A percentile compares a stretch with the other conserved stretches of the same genome.
Evolutionary conservation across 108 stramenopile species (phyloP).

Genomic region (Poteriospumella lacustris): DNA sequence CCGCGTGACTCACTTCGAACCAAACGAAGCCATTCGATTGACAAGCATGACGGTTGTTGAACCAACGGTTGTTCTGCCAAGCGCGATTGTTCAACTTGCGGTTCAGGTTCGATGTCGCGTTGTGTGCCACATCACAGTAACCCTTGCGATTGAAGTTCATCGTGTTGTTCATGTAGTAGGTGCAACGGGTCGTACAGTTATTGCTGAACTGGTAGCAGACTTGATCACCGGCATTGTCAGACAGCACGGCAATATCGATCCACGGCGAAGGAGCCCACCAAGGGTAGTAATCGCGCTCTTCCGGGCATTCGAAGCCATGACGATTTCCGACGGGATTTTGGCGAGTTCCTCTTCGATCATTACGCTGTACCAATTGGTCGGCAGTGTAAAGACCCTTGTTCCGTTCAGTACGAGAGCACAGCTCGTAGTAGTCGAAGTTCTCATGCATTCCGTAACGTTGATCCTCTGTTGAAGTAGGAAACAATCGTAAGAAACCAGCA

Average conservation of each 20-base stretch:
- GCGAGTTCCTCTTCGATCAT: constrained; percentile 40
- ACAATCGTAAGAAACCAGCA: background rate
- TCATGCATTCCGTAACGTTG: constrained; percentile 51
- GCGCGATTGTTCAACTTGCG: constrained; percentile 23
- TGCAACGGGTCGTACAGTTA: constrained; percentile 28
- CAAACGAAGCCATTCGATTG: constrained; percentile 33
- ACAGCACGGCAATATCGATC: constrained; percentile 51
- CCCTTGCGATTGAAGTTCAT: constrained; percentile 27
- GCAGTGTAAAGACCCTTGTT: constrained; percentile 51
- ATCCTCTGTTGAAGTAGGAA: background rate
- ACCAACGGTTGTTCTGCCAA: constrained; percentile 37
- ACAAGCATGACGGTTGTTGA: constrained; percentile 42
- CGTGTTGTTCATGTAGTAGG: constrained; percentile 36
- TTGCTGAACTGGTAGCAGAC: background rate
- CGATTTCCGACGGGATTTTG: constrained; percentile 52
- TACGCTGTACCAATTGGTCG: constrained; percentile 40
- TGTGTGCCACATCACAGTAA: constrained; percentile 35
- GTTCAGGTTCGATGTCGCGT: background rate
- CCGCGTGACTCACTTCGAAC: constrained; percentile 28
- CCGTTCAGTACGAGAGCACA: constrained; percentile 37
- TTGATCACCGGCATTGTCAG: constrained; percentile 29
- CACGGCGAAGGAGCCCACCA: constrained; percentile 49
- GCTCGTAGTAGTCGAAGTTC: constrained; percentile 36
- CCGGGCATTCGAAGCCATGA: constrained; percentile 47
- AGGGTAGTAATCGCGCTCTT: constrained; percentile 54